These are phyloP conservation scores for Alternaria gansuensis DNA, from an alignment of 2,329 filamentous ascomycete genomes.

Conservation along the genomic window DNA sequence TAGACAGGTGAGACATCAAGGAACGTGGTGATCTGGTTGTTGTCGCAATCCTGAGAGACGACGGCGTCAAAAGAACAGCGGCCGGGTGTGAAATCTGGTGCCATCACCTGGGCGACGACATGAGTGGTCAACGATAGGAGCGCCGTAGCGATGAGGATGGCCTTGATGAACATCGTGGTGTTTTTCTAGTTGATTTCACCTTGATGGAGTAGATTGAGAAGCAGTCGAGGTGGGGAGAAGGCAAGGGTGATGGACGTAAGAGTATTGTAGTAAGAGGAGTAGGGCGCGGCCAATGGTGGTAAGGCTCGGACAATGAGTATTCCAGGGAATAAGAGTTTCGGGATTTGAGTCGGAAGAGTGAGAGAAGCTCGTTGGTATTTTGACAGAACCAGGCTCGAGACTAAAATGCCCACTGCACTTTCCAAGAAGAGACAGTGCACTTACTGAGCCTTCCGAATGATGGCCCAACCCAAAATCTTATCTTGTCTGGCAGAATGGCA, in stretches of 20 bases:
- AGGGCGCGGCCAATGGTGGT: background rate
- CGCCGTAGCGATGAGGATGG: background rate
- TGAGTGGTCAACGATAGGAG: background rate
- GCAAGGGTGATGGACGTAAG: background rate
- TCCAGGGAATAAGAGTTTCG: background rate
- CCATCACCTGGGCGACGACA: background rate
- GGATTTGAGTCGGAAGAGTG: background rate
- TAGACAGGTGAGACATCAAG: conserved; percentile 1
- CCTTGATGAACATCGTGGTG: background rate
- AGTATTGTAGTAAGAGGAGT: background rate
- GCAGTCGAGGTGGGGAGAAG: background rate
- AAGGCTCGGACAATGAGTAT: background rate
- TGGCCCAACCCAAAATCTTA: background rate
- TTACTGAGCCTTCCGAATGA: background rate
- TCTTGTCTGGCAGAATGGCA: background rate
- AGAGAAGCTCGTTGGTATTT: background rate
- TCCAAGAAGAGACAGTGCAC: background rate
- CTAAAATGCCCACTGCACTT: background rate
- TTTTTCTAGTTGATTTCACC: background rate
- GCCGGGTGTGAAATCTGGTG: conserved; percentile 3
- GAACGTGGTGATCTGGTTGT: background rate
- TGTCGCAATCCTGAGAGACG: background rate
- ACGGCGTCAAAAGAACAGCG: conserved; percentile 1
- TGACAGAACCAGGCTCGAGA: background rate
- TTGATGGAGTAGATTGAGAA: background rate